Evolutionary conservation across 495 filamentous ascomycete species (phyloP), one percentile per base, ranked within the genome.

Genomic region (Neurospora sp.): DNA sequence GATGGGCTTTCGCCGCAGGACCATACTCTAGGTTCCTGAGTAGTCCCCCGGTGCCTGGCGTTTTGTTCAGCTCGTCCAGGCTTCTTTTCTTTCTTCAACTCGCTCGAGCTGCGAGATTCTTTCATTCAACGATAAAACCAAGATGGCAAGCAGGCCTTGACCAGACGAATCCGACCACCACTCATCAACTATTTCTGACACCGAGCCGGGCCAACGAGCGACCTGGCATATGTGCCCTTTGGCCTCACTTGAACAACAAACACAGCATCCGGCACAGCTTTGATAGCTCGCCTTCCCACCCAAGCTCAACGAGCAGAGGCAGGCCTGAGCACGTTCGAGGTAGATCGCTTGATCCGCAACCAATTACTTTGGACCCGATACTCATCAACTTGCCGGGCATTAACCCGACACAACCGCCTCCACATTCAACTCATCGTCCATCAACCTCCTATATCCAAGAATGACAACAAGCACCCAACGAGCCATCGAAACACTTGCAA

Each of bases 231-330:
- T 44, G 41, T 44, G 41, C 41, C 41, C 18, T n/a, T n/a, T n/a
- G 1, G 14, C 16, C 18, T 44, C 41, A 44, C 2, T 44, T 44
- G 16, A 44, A 18, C 41, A 44, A 7, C 41, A 44, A 44, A n/a
- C 41, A 71, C 77, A 40, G 72, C 72, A 6, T 53, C 42, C 6
- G 78, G 75, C 2, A 73, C 77, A 0, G 47, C 71, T 16, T 77
- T 80, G 2, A 84, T 80, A n/a, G 78, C 82, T 37, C 80, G 81
- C 20, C 82, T 82, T 38, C 80, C 79, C 27, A 75, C 83, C 20
- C 81, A 83, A 69, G 82, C 82, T 40, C 82, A 82, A 39, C 83
- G 82, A 81, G 77, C 73, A 9, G 78, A 80, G 14, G 73, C 76
- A 16, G 82, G 84, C 71, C 75, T 84, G 14, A 74, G 39, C 22